Percentiles rank a stretch among this genome's conserved stretches.
Conservation (phyloP, 768 basidiomycete species). For the Lyophyllum shimeji region DNA sequence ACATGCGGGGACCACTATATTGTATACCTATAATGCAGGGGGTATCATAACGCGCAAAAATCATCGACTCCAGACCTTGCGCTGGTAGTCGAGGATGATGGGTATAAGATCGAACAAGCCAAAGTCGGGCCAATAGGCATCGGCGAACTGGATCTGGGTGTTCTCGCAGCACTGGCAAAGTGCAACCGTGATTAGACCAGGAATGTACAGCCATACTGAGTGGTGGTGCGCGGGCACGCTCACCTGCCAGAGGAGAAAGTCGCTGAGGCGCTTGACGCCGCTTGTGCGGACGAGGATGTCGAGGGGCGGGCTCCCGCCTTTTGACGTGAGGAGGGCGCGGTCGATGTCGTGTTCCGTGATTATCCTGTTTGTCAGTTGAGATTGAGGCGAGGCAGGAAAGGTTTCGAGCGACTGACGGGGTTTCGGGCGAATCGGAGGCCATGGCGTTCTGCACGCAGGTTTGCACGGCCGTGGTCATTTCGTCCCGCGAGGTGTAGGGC, state of each 20-base stretch:
- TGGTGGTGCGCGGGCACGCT: constrained; percentile 20
- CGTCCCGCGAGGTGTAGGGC: constrained; percentile 87
- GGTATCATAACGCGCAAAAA: too few species aligned
- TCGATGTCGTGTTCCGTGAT: constrained; percentile 68
- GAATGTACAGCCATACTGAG: neutral
- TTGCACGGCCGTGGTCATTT: constrained; percentile 78
- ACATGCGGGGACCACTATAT: too few species aligned
- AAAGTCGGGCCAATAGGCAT: constrained; percentile 89
- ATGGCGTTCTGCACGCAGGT: constrained; percentile 39
- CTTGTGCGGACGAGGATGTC: constrained; percentile 90
- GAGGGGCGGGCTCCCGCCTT: constrained; percentile 67
- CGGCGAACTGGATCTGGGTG: constrained; percentile 85
- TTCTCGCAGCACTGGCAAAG: constrained; percentile 78
- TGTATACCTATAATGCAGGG: too few species aligned
- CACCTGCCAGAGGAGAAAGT: constrained; percentile 97
- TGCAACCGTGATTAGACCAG: neutral
- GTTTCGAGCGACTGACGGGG: too few species aligned
- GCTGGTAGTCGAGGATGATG: constrained; percentile 83
- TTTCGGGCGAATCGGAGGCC: constrained; percentile 2
- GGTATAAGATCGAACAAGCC: constrained; percentile 83
- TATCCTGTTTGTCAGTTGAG: constrained; percentile 22
- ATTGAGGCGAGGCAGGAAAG: neutral
- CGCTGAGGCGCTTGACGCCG: constrained; percentile 81
- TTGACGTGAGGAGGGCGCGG: constrained; percentile 59
- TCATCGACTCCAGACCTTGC: constrained; percentile 51